A percentile compares a stretch with the other conserved stretches of the same genome.
phyloP scores from a whole-genome alignment of 2,329 filamentous ascomycete species.

The Mycocentrospora acerina region DNA sequence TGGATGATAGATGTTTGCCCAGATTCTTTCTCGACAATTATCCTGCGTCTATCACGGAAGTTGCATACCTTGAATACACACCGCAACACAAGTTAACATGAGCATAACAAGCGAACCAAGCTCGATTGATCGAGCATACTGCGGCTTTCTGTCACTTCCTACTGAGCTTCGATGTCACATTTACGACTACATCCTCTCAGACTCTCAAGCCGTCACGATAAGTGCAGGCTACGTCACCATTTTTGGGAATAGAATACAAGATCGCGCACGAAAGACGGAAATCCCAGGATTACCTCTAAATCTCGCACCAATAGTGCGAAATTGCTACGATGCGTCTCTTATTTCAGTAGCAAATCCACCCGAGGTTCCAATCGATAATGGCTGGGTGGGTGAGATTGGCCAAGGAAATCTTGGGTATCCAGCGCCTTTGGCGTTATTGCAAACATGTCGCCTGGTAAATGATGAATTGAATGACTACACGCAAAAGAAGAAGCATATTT shows the following conservation, averaged over 20 bases:
- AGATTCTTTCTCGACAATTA: slow-evolving; percentile 6
- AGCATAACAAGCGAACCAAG: not conserved
- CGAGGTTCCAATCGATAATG: slow-evolving; percentile 17
- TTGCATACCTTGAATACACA: not conserved
- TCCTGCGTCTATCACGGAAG: not conserved
- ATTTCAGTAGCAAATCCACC: slow-evolving; percentile 33
- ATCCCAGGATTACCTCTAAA: slow-evolving; percentile 42
- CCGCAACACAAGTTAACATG: slow-evolving; percentile 2
- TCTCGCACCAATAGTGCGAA: slow-evolving; percentile 37
- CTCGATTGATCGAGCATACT: slow-evolving; percentile 2
- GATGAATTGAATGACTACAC: slow-evolving; percentile 40
- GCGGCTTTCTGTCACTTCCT: slow-evolving; percentile 32
- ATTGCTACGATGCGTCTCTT: slow-evolving; percentile 35
- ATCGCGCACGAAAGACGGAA: slow-evolving; percentile 21
- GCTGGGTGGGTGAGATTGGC: slow-evolving; percentile 3
- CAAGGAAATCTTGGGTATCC: slow-evolving; percentile 17
- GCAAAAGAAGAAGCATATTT: slow-evolving; percentile 14
- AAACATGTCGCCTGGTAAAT: slow-evolving; percentile 37
- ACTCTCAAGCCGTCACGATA: slow-evolving; percentile 42
- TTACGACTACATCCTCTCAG: slow-evolving; percentile 43
- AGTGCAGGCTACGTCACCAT: slow-evolving; percentile 38
- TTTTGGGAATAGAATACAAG: slow-evolving; percentile 29
- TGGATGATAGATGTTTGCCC: not conserved
- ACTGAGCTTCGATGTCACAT: slow-evolving; percentile 46
- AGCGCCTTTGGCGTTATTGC: slow-evolving; percentile 27